phyloP scores from a whole-genome alignment of 2,329 filamentous ascomycete species.

The Fusarium protoensiforme region DNA sequence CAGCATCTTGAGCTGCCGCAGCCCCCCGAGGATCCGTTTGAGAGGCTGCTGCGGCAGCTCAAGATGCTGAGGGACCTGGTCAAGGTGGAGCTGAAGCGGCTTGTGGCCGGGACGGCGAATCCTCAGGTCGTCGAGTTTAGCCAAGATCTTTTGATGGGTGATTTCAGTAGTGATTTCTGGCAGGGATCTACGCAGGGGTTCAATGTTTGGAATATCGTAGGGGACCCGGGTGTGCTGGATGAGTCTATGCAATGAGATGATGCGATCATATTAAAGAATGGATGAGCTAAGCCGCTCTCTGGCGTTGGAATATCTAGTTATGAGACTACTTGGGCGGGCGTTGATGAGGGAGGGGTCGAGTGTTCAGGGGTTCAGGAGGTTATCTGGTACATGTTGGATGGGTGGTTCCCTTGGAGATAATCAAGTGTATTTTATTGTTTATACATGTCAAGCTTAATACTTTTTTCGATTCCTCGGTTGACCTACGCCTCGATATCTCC shows the following conservation, averaged over 20 bases:
- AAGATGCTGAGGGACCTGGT: slow-evolving; percentile 46
- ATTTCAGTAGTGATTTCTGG: slow-evolving; percentile 43
- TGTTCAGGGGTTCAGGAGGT: neutral
- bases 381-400: neutral
- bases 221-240: slow-evolving; percentile 41
- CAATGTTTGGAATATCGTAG: slow-evolving; percentile 43
- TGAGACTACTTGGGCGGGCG: neutral
- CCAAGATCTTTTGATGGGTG: slow-evolving; percentile 37
- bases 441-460: neutral
- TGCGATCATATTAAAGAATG: neutral
- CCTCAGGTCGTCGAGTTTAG: slow-evolving; percentile 32
- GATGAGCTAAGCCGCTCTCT: neutral
- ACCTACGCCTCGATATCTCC: slow-evolving; percentile 29
- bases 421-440: slow-evolving; percentile 2
- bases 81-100: slow-evolving; percentile 44
- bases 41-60: slow-evolving; percentile 46
- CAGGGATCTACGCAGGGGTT: slow-evolving; percentile 35
- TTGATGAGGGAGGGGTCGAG: neutral
- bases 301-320: slow-evolving; percentile 1
- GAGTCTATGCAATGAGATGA: slow-evolving; percentile 9
- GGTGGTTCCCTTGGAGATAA: slow-evolving; percentile 6
- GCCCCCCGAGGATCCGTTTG: slow-evolving; percentile 46
- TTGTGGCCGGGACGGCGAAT: slow-evolving; percentile 34
- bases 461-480: neutral
- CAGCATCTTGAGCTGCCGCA: too few relatives aligned